A percentile compares a stretch with the other conserved stretches of the same genome.
These are phyloP conservation scores for Colletotrichum tropicicola DNA, from an alignment of 2,329 filamentous ascomycete species.

Conservation along the genomic window DNA sequence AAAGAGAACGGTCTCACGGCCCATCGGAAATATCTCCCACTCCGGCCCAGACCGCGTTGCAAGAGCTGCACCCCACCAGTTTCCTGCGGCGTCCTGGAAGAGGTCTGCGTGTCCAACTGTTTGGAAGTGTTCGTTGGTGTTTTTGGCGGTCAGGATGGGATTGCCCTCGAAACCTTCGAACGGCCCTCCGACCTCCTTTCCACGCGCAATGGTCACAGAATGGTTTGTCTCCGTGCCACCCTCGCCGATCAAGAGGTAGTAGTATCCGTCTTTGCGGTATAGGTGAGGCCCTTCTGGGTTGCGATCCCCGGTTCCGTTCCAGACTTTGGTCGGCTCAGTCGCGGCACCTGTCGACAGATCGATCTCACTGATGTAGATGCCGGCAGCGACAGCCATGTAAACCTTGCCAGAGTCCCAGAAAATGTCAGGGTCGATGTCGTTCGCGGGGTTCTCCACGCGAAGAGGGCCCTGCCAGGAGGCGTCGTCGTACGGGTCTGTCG, in stretches of 20 bases:
- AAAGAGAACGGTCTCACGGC: slow-evolving; percentile 60
- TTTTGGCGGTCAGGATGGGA: slow-evolving; percentile 53
- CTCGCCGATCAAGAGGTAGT: slow-evolving; percentile 63
- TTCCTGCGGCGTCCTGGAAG: slow-evolving; percentile 51
- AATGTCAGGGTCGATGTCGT: slow-evolving; percentile 53
- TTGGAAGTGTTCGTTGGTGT: slow-evolving; percentile 49
- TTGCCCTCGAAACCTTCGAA: slow-evolving; percentile 52
- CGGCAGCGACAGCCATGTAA: slow-evolving; percentile 43
- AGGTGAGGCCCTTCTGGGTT: slow-evolving; percentile 62
- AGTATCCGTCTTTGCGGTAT: slow-evolving; percentile 58
- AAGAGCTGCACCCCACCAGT: slow-evolving; percentile 63
- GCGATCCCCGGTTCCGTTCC: slow-evolving; percentile 54
- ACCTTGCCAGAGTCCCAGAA: slow-evolving; percentile 64
- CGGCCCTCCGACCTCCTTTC: slow-evolving; percentile 48
- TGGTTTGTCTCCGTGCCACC: slow-evolving; percentile 55
- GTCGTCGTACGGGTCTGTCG: slow-evolving; percentile 48
- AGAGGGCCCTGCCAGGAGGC: slow-evolving; percentile 49
- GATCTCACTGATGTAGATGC: slow-evolving; percentile 40
- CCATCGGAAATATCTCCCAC: slow-evolving; percentile 59
- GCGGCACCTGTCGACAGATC: slow-evolving; percentile 45
- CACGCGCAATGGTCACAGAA: slow-evolving; percentile 52
- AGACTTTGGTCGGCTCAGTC: slow-evolving; percentile 43
- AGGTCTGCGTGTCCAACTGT: slow-evolving; percentile 55
- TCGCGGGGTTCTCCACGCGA: slow-evolving; percentile 39
- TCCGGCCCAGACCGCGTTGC: slow-evolving; percentile 53